These are phyloP conservation scores for Dipsacomyces acuminosporus DNA, from an alignment of 371 early-diverging fungal genomes.

Conservation along the genomic window DNA sequence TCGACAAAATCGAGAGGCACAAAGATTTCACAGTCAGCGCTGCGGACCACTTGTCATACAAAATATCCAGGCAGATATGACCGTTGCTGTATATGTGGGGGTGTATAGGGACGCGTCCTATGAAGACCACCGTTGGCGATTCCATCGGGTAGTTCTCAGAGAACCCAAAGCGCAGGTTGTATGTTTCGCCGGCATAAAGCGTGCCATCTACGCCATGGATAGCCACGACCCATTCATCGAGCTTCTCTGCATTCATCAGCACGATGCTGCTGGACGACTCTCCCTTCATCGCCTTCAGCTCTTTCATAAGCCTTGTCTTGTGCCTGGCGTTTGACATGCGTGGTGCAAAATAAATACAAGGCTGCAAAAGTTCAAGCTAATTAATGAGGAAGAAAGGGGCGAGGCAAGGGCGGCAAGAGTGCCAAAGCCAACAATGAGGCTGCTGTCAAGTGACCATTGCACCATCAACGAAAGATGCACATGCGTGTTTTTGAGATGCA, in stretches of 20 bases:
- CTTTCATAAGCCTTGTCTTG: slow-evolving; percentile 54
- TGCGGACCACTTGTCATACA: slow-evolving; percentile 94
- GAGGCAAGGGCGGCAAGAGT: no score
- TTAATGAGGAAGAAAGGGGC: no score
- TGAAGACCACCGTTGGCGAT: slow-evolving; percentile 76
- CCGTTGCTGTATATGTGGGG: slow-evolving; percentile 92
- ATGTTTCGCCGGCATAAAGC: slow-evolving; percentile 65
- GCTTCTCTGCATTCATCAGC: slow-evolving; percentile 38
- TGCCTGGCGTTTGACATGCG: no score
- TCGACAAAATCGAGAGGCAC: slow-evolving; percentile 88
- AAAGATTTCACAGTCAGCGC: slow-evolving; percentile 91
- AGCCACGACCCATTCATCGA: slow-evolving; percentile 57
- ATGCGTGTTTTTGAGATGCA: no score
- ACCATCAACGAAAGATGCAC: no score
- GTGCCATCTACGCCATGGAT: slow-evolving; percentile 64
- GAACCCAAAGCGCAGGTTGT: slow-evolving; percentile 73
- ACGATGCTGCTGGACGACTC: slow-evolving; percentile 48
- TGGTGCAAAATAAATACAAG: no score
- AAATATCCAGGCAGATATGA: slow-evolving; percentile 92
- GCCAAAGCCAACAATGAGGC: no score
- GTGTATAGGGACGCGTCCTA: slow-evolving; percentile 67
- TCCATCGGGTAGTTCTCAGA: slow-evolving; percentile 79
- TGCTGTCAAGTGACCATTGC: no score
- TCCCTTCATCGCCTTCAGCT: slow-evolving; percentile 48
- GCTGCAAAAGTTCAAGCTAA: no score